Evolutionary conservation across 2,329 filamentous ascomycete species (phyloP).

Genomic region (Monilinia fructigena): DNA sequence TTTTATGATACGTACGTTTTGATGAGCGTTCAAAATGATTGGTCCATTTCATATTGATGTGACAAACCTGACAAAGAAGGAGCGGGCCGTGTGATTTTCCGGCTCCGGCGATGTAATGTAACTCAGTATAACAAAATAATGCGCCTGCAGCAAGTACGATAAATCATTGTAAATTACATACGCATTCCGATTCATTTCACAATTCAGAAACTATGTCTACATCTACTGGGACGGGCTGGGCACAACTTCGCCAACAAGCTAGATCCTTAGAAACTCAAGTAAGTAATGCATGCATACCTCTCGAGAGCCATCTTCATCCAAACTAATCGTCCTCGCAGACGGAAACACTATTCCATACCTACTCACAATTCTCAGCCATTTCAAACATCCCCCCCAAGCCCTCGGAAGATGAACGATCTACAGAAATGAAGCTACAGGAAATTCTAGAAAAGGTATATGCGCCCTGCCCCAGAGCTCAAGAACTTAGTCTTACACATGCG

Average conservation of each 20-base stretch:
- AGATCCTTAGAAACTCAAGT: constrained; percentile 86
- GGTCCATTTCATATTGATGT: constrained; percentile 3
- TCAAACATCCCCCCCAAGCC: constrained; percentile 78
- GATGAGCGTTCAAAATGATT: constrained; percentile 2
- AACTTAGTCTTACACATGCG: constrained; percentile 22
- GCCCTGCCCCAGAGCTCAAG: neutral
- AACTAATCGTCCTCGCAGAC: constrained; percentile 18
- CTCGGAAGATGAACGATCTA: constrained; percentile 76
- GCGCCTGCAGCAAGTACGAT: neutral
- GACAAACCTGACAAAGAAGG: constrained; percentile 11
- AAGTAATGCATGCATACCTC: constrained; percentile 31
- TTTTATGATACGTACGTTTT: neutral
- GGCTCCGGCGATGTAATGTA: constrained; percentile 20
- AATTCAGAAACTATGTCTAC: constrained; percentile 25
- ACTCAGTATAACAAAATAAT: constrained; percentile 12
- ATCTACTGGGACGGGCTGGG: constrained; percentile 62
- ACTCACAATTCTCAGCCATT: constrained; percentile 85
- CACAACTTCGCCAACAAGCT: constrained; percentile 88
- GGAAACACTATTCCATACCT: constrained; percentile 62
- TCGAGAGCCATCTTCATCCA: neutral
- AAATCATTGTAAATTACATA: constrained; percentile 10
- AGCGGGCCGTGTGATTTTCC: constrained; percentile 18
- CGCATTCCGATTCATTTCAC: neutral
- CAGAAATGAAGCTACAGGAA: constrained; percentile 79
- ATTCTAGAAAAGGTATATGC: constrained; percentile 70